These are phyloP conservation scores for Silene latifolia DNA, from an alignment of 148 eudicot genomes.

Conservation along the genomic window DNA sequence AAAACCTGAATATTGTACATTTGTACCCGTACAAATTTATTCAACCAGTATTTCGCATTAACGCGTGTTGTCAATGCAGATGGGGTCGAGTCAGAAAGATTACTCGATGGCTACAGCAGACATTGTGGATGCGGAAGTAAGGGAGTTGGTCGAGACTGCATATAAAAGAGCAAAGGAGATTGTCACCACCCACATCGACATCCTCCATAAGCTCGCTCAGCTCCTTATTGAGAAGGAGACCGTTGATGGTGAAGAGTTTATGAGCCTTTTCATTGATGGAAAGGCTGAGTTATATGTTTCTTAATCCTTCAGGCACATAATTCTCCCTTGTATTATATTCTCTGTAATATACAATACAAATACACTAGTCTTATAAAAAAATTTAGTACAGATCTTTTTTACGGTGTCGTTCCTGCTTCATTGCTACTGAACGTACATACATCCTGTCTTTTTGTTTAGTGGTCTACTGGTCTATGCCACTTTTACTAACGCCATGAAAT, in stretches of 20 bases:
- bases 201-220: constrained; percentile 89
- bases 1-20: too few species aligned
- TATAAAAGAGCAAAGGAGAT: constrained; percentile 71
- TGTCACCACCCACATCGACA: constrained; percentile 84
- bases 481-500: too few species aligned
- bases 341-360: constrained; percentile 17
- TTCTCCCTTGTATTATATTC: not conserved
- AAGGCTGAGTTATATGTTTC: constrained; percentile 80
- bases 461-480: too few species aligned
- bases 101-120: constrained; percentile 99
- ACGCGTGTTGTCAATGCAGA: constrained; percentile 34
- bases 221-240: constrained; percentile 93
- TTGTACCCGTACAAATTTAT: too few species aligned
- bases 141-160: constrained; percentile 85
- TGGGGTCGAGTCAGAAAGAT: constrained; percentile 82
- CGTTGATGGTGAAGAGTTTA: constrained; percentile 97
- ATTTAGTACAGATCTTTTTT: constrained; percentile 4
- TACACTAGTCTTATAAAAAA: constrained; percentile 2
- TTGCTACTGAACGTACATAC: constrained; percentile 1
- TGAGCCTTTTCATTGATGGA: constrained; percentile 99
- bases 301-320: constrained; percentile 21
- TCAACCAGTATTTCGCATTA: not conserved
- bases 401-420: not conserved
- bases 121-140: constrained; percentile 85
- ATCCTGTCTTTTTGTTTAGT: not conserved